A percentile compares a stretch with the other conserved stretches of the same genome.
These are phyloP conservation scores for Ceratobasidium sp. DNA, from an alignment of 1,284 basidiomycete genomes.

Conservation along the genomic window DNA sequence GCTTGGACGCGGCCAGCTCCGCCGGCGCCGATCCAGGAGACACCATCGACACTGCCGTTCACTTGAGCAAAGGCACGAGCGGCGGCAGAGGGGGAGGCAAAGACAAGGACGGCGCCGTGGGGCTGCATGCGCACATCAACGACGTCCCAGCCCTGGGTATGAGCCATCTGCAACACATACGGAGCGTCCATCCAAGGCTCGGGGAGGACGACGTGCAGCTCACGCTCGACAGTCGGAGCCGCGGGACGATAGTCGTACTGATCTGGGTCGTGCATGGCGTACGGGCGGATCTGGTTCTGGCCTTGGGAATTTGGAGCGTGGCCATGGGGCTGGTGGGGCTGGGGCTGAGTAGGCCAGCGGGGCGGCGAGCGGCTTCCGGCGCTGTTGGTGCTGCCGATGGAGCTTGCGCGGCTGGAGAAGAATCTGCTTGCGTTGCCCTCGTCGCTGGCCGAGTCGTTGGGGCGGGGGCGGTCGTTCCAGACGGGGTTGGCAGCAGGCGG, in stretches of 20 bases:
- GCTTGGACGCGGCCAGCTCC: constrained; percentile 58
- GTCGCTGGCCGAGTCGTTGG: constrained; percentile 25
- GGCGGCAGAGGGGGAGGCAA: constrained; percentile 78
- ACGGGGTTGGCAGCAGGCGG: constrained; percentile 6
- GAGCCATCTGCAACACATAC: constrained; percentile 79
- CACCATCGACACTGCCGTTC: constrained; percentile 62
- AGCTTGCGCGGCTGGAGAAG: constrained; percentile 37
- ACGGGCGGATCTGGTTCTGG: neutral
- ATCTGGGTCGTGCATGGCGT: constrained; percentile 5
- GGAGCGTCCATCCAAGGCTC: constrained; percentile 95
- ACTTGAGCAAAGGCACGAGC: constrained; percentile 78
- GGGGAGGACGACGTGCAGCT: constrained; percentile 82
- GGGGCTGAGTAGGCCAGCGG: constrained; percentile 28
- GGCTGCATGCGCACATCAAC: constrained; percentile 39
- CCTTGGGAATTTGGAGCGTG: too few relatives aligned
- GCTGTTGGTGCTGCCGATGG: constrained; percentile 30
- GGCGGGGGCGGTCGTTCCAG: constrained; percentile 20
- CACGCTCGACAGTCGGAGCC: constrained; percentile 18
- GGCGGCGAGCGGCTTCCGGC: constrained; percentile 24
- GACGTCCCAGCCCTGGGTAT: constrained; percentile 51
- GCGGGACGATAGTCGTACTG: constrained; percentile 5
- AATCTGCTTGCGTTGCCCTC: constrained; percentile 24
- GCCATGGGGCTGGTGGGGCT: constrained; percentile 3
- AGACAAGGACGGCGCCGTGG: constrained; percentile 71
- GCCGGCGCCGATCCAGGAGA: constrained; percentile 62